Evolutionary conservation across 495 filamentous ascomycete species (phyloP), one percentile per base, ranked within the genome.

Genomic region (Penicillium ucsense): DNA sequence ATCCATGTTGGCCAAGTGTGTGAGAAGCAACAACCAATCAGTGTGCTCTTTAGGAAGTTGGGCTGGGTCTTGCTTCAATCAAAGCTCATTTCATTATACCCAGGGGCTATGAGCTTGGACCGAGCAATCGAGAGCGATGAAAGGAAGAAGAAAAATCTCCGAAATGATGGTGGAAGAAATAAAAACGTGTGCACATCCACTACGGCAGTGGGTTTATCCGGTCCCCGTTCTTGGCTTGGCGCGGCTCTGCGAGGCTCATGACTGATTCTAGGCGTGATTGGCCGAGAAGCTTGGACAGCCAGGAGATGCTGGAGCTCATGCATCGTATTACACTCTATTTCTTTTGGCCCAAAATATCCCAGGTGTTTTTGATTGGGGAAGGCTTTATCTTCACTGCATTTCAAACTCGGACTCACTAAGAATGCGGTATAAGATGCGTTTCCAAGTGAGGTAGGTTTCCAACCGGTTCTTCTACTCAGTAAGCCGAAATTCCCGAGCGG

Each of bases 1-100:
- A 62, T 87, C 83, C 77, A 84, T 71, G 43, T 52, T 44, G 8
- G 41, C 31, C 7, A 31, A 27, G 3, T 30, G 11, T 47, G 42
- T 29, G 50, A 45, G 30, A 45, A 8, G 42, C 40, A 48, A 32
- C 10, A 45, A 32, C 20, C 20, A 20, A 20, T 20, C 2, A 28
- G 30, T 48, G 43, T 37, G 34, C 41, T 53, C 20, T 20, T 20
- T 20, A 20, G 46, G 31, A 39, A 35, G 12, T 47, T 55, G 45
- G 27, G 53, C 54, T 48, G 56, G 47, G 53, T 41, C 10, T 27
- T 4, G 0, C 32, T 36, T 53, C 43, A 31, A 47, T 35, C 28
- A 44, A 27, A 41, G 41, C 46, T 39, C 41, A 47, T 45, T 38
- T 48, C 46, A 49, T 54, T 50, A 45, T 43, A 44, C n/a, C 28